A percentile compares a stretch with the other conserved stretches of the same genome.
Evolutionary conservation across 129 eudicot genomes (phyloP).

Genomic region (Helianthus tuberosus): DNA sequence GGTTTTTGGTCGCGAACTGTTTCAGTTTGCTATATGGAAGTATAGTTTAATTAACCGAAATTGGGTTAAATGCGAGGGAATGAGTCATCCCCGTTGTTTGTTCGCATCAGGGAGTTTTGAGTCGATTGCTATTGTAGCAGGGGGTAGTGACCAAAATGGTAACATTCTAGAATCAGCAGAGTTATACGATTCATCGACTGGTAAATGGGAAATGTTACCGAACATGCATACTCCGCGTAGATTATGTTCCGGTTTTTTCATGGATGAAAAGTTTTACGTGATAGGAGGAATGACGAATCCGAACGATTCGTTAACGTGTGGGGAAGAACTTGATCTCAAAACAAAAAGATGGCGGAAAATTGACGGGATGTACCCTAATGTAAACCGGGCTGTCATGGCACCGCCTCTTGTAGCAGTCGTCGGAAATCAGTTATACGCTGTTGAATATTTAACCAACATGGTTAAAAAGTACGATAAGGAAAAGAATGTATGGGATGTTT

Average conservation of each 20-base stretch:
- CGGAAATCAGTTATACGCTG: conserved; percentile 56
- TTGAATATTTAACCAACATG: conserved; percentile 51
- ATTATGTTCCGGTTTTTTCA: conserved; percentile 64
- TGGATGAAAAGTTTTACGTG: conserved; percentile 70
- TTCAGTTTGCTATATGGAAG: conserved; percentile 62
- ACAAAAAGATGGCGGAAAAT: conserved; percentile 58
- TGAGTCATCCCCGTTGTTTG: conserved; percentile 64
- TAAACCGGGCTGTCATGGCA: conserved; percentile 61
- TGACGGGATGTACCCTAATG: conserved; percentile 59
- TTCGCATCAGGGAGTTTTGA: conserved; percentile 65
- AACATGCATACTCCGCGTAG: conserved; percentile 58
- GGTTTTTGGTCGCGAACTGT: conserved; percentile 68
- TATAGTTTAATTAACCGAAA: conserved; percentile 40
- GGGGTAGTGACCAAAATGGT: conserved; percentile 70
- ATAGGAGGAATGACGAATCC: conserved; percentile 71
- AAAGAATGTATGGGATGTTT: conserved; percentile 53
- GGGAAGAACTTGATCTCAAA: conserved; percentile 55
- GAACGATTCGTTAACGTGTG: conserved; percentile 58
- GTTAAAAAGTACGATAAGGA: conserved; percentile 58
- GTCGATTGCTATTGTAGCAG: conserved; percentile 64
- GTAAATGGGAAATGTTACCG: conserved; percentile 62
- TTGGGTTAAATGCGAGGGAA: conserved; percentile 60
- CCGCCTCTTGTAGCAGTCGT: conserved; percentile 85
- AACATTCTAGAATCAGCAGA: conserved; percentile 61
- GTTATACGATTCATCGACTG: conserved; percentile 53